A percentile compares a stretch with the other conserved stretches of the same genome.
Conservation (phyloP, 805 yeast genomes). For the Candida maris region DNA sequence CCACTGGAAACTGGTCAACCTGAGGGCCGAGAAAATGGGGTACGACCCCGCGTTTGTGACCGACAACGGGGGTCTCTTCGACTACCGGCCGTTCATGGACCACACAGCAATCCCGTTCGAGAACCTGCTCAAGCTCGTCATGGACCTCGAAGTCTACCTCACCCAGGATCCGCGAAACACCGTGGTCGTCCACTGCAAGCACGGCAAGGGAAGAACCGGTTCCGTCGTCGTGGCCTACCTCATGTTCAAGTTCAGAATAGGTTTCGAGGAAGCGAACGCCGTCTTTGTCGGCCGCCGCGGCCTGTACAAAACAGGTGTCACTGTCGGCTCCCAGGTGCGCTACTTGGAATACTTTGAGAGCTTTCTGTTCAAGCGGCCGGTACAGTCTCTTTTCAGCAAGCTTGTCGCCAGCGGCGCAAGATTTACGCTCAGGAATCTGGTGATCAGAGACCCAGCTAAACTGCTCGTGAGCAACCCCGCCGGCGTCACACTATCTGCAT, state of each 20-base stretch:
- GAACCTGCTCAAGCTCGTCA: slow-evolving; percentile 41
- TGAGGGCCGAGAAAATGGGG: slow-evolving; percentile 55
- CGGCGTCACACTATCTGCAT: slow-evolving; percentile 3
- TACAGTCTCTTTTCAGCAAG: slow-evolving; percentile 5
- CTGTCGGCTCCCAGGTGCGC: slow-evolving; percentile 65
- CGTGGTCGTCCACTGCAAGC: slow-evolving; percentile 80
- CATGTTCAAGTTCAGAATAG: slow-evolving; percentile 41
- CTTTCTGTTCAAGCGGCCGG: slow-evolving; percentile 10
- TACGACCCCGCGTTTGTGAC: slow-evolving; percentile 30
- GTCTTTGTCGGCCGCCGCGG: slow-evolving; percentile 54
- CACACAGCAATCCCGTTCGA: slow-evolving; percentile 71
- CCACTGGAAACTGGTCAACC: slow-evolving; percentile 72
- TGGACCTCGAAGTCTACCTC: slow-evolving; percentile 45
- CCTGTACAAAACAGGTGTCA: slow-evolving; percentile 60
- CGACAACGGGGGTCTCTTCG: slow-evolving; percentile 36
- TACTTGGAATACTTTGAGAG: slow-evolving; percentile 53
- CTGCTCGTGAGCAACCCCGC: slow-evolving; percentile 5
- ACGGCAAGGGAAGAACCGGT: slow-evolving; percentile 92
- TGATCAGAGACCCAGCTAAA: slow-evolving; percentile 8
- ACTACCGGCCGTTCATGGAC: slow-evolving; percentile 62
- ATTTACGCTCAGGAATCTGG: slow-evolving; percentile 5
- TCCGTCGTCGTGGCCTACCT: slow-evolving; percentile 67
- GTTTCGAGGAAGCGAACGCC: slow-evolving; percentile 44
- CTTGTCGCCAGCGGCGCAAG: slow-evolving; percentile 5
- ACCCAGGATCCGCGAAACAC: slow-evolving; percentile 28